Base-by-base conservation (phyloP, 495 filamentous ascomycete species). In the Echria macrotheca region DNA sequence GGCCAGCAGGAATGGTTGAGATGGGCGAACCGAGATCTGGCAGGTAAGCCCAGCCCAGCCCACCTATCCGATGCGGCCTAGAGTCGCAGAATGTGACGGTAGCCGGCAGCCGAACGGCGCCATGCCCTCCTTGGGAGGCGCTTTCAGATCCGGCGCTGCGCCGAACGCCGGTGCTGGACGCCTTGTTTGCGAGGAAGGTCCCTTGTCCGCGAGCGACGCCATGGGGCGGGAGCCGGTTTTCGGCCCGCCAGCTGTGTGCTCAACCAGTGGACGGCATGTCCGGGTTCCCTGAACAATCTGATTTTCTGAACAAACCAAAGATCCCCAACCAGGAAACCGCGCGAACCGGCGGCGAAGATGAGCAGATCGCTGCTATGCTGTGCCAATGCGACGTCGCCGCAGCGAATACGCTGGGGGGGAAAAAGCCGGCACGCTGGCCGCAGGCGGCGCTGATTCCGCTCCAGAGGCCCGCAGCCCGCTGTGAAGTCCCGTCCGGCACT, bases 11-110 rank as follows among this genome's bases (percentile, higher is more conserved):
- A 24, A n/a, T 38, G 17, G 21, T 23, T n/a, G 23, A 44, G 45
- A 37, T 38, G 45, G 33, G 32, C 32, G 21, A 39, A 39, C 31
- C 44, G 32, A 40, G 46, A 48, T 48, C 46, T 48, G 35, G 46
- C 46, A 48, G 46, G 46, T 44, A 29, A 32, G 39, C 26, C n/a
- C 23, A 15, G 5, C n/a, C n/a, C 19, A 18, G 26, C 42, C 25
- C 23, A 44, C 22, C 23, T 42, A 11, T 44, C 42, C 25, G 26
- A 44, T 44, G 15, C 24, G 25, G 42, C 7, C 8, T 44, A 44
- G 41, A 21, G 23, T 17, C 23, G 24, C 44, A 48, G 46, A 25
- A 48, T 48, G 46, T 25, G 35, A 48, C 46, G 46, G 24, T 38
- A 39, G 26, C 33, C 21, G 35, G 46, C 46, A 48, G 46, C 46